phyloP scores from a whole-genome alignment of 768 basidiomycete genomes.

The Dioszegia aurantiaca region DNA sequence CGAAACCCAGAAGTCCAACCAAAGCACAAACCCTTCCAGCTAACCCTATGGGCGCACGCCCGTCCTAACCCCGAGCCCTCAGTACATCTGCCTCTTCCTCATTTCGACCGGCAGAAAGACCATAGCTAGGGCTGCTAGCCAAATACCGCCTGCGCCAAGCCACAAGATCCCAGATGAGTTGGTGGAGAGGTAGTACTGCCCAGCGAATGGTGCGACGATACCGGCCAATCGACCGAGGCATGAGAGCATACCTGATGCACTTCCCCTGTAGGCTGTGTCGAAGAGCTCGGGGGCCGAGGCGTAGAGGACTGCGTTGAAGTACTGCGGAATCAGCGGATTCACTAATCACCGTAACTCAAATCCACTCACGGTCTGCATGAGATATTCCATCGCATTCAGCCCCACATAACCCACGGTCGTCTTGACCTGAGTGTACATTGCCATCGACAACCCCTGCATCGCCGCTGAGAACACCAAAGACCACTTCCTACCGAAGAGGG shows the following conservation, averaged over 20 bases:
- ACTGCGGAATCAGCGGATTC: conserved; percentile 19
- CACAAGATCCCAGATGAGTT: conserved; percentile 43
- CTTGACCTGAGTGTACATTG: conserved; percentile 48
- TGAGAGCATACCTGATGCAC: conserved; percentile 45
- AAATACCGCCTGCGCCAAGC: conserved; percentile 47
- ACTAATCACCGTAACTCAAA: too few relatives aligned
- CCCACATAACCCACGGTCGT: conserved; percentile 46
- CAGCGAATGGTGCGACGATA: conserved; percentile 50
- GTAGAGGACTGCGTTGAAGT: conserved; percentile 52
- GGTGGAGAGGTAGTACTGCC: conserved; percentile 26
- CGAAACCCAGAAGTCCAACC: too few relatives aligned
- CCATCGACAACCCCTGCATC: conserved; percentile 47
- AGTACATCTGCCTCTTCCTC: conserved; percentile 50
- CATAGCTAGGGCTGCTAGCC: conserved; percentile 38
- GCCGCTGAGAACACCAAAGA: conserved; percentile 41
- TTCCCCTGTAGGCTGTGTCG: conserved; percentile 48
- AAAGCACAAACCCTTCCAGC: too few relatives aligned
- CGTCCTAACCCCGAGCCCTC: background rate
- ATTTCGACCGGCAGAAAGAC: conserved; percentile 49
- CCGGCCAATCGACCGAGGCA: conserved; percentile 44
- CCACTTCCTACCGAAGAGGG: conserved; percentile 46
- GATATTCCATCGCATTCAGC: conserved; percentile 47
- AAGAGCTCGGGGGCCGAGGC: conserved; percentile 51
- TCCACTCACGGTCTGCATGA: conserved; percentile 49
- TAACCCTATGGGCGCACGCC: too few relatives aligned